phyloP scores from a whole-genome alignment of 2,329 filamentous ascomycete genomes.

The Hyphodiscus sp. region DNA sequence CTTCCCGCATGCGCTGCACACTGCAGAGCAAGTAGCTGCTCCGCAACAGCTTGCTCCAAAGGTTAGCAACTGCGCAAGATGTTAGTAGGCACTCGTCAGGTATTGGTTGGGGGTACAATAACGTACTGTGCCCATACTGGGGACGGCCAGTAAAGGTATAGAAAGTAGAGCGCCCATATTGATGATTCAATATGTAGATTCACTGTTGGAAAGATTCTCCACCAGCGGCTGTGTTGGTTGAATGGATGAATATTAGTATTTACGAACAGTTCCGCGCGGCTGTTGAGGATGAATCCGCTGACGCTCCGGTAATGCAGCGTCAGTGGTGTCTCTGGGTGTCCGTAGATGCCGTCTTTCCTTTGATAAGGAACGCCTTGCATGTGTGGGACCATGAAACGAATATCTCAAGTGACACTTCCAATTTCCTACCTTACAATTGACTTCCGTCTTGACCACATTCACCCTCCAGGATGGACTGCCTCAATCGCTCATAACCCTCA shows the following conservation, averaged over 20 bases:
- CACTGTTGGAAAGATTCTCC: background rate
- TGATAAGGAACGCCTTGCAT: background rate
- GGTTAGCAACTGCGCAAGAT: conserved; percentile 55
- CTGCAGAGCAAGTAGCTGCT: conserved; percentile 90
- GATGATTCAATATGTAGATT: background rate
- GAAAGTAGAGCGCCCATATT: conserved; percentile 88
- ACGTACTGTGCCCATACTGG: conserved; percentile 78
- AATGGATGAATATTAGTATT: background rate
- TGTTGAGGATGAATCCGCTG: background rate
- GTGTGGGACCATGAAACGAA: background rate
- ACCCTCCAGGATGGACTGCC: background rate
- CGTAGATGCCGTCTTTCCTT: background rate
- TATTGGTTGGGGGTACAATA: background rate
- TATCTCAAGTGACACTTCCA: background rate
- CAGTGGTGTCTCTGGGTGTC: background rate
- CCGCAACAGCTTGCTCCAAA: conserved; percentile 89
- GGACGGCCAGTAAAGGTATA: conserved; percentile 80
- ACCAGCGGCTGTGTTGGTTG: background rate
- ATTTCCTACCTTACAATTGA: background rate
- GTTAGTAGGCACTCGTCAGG: conserved; percentile 11
- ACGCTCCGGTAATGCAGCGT: background rate
- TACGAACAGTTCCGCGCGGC: conserved; percentile 11
- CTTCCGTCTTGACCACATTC: background rate
- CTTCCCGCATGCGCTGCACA: conserved; percentile 93
- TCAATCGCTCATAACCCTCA: background rate